These are phyloP conservation scores for Hippophae tibetana DNA, from an alignment of 306 rosid genomes.

Conservation along the genomic window DNA sequence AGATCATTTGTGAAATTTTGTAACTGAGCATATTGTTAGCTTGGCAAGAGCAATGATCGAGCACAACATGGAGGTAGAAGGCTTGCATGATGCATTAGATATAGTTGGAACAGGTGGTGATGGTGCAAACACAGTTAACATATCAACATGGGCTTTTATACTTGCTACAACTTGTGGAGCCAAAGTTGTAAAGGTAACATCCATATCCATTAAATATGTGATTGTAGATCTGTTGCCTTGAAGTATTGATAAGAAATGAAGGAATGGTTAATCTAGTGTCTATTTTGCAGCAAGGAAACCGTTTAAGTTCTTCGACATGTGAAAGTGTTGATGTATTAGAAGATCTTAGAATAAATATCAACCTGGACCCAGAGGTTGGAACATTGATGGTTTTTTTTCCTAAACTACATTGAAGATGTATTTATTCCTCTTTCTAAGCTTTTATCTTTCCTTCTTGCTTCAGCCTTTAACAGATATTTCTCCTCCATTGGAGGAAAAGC, in stretches of 20 bases:
- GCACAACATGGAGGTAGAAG: constrained; percentile 61
- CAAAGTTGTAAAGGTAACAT: too few species aligned
- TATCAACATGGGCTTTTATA: constrained; percentile 81
- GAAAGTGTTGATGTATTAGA: constrained; percentile 50
- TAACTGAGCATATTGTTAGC: constrained; percentile 56
- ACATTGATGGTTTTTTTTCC: not conserved
- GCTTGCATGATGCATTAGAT: constrained; percentile 71
- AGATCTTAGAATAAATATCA: constrained; percentile 56
- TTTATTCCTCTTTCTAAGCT: too few species aligned
- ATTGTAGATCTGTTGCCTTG: not conserved
- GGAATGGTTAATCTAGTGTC: not conserved
- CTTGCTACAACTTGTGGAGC: constrained; percentile 40
- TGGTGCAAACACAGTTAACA: constrained; percentile 88
- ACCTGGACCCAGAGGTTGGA: constrained; percentile 71
- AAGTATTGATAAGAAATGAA: not conserved
- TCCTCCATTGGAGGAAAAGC: too few species aligned
- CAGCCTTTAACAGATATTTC: not conserved
- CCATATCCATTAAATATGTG: too few species aligned
- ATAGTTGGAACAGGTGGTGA: constrained; percentile 98
- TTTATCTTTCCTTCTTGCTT: too few species aligned
- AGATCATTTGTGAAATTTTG: constrained; percentile 1
- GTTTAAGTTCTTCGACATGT: constrained; percentile 54
- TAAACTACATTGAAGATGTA: too few species aligned
- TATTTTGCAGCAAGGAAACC: constrained; percentile 75
- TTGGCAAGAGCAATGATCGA: constrained; percentile 82